Evolutionary conservation across 139 green algal species (phyloP), one percentile per base, ranked within the genome.

Genomic region (Klebsormidium nitens): DNA sequence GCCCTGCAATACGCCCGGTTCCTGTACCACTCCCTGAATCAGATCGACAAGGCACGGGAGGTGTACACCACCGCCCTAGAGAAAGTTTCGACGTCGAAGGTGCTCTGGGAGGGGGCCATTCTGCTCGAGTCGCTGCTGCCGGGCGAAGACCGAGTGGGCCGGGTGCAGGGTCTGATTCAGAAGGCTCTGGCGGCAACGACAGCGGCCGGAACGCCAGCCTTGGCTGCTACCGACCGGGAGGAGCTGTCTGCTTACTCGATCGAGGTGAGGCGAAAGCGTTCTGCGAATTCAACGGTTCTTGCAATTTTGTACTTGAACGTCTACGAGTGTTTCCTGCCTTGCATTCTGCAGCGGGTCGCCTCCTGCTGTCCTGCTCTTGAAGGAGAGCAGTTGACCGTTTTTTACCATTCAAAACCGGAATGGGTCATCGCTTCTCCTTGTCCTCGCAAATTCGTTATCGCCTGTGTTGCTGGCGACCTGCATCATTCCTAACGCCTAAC

Each of bases 1-100:
- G 47, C 56, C 26, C 62, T 93, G 56, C 81, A 87, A 48, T 88
- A 88, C 44, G 84, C 84, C 3, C 81, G 87, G 61, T 90, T 90
- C 62, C 36, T 91, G 67, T 23, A 71, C 5, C 59, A 75, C 32
- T 29, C 46, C 59, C 37, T 59, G 23, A 34, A 56, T 31, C 64
- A 87, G 44, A 34, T 55, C 2, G 46, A 60, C 5, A 73, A 61
- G 28, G 85, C 75, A 0, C 71, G 85, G 2, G 19, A 66, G 34
- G 76, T 88, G n/a, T 73, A 90, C 49, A 59, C 73, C 14, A 57
- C 71, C 3, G 85, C 80, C 2, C 46, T 92, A 8, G 60, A 64
- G 2, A 58, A 76, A 1, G 37, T 29, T 8, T 75, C 82, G 2
- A 36, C 48, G 47, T 74, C 71, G 19, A 64, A 77, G 11, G 48